Conservation (phyloP, 2,329 filamentous ascomycete species). For the Fusarium sp. region DNA sequence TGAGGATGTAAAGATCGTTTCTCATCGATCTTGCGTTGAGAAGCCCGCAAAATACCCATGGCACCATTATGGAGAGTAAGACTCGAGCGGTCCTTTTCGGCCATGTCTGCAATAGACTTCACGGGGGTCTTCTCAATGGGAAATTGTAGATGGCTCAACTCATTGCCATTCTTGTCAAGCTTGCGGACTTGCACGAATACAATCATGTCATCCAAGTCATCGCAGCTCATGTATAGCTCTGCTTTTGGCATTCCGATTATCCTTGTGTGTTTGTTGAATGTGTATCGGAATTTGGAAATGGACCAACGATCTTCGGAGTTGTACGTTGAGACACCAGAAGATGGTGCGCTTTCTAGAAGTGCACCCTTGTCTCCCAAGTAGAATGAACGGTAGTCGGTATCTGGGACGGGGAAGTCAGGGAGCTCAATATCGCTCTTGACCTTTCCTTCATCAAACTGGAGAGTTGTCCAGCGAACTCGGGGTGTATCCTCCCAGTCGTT, state of each 20-base stretch:
- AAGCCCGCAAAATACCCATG: constrained; percentile 16
- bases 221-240: constrained; percentile 37
- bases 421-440: constrained; percentile 34
- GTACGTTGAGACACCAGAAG: constrained; percentile 9
- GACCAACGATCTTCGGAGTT: constrained; percentile 36
- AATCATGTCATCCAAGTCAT: constrained; percentile 26
- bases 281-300: constrained; percentile 33
- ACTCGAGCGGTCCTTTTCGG: constrained; percentile 18
- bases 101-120: constrained; percentile 8
- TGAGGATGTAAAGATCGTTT: constrained; percentile 13
- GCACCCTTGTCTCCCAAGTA: constrained; percentile 11
- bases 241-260: constrained; percentile 32
- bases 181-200: constrained; percentile 23
- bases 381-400: constrained; percentile 20
- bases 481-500: constrained; percentile 45
- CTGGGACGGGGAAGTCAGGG: constrained; percentile 28
- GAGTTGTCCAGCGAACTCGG: constrained; percentile 37
- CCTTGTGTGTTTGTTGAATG: constrained; percentile 22
- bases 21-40: constrained; percentile 20
- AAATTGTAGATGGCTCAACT: constrained; percentile 24
- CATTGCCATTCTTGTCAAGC: constrained; percentile 18
- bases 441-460: constrained; percentile 40
- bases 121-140: constrained; percentile 22
- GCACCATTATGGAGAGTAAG: constrained; percentile 22
- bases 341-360: neutral